Evolutionary conservation across 75 land plant genomes (phyloP), one percentile per base, ranked within the genome.

Genomic region (Cupressus sempervirens): DNA sequence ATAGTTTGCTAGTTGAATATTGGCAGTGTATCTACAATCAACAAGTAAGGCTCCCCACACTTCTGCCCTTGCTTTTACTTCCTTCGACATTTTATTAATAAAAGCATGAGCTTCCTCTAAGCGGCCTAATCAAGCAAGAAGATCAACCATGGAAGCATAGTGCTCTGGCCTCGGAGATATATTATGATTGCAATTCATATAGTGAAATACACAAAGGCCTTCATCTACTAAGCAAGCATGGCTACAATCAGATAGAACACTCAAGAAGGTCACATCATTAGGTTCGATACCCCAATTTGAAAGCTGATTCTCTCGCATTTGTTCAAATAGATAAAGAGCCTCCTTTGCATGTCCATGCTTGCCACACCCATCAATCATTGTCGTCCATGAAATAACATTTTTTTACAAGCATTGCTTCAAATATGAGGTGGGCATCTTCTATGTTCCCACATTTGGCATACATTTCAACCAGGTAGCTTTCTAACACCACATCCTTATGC

Each of bases 141-240:
- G 91, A 84, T 92, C 92, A 75, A 94, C 87, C 18, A 92, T 88
- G 87, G 92, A 94, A 34, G 89, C 95, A 86, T 88, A 13, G 86
- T n/a, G n/a, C n/a, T n/a, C n/a, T n/a, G n/a, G n/a, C n/a, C n/a
- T n/a, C n/a, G n/a, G n/a, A n/a, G n/a, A 48, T n/a, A 92, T 83
- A 23, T 88, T 83, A 86, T 89, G 88, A 1, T 87, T 80, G 8
- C 14, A 43, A 13, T 75, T 77, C 93, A 93, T 93, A 30, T 54
- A 80, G 40, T 32, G 30, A 84, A 83, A 94, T 62, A 87, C 90
- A 40, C 46, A 46, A 29, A 89, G 86, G 62, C 94, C 95, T 56
- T 91, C 88, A 38, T 94, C 90, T 10, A 92, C 94, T 23, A 92
- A 81, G 45, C 94, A 92, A 12, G 87, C 89, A 86, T 94, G 95